Percentiles rank a stretch among this genome's conserved stretches.
phyloP scores from a whole-genome alignment of 2,329 filamentous ascomycete species.

The Emericellopsis cladophorae region DNA sequence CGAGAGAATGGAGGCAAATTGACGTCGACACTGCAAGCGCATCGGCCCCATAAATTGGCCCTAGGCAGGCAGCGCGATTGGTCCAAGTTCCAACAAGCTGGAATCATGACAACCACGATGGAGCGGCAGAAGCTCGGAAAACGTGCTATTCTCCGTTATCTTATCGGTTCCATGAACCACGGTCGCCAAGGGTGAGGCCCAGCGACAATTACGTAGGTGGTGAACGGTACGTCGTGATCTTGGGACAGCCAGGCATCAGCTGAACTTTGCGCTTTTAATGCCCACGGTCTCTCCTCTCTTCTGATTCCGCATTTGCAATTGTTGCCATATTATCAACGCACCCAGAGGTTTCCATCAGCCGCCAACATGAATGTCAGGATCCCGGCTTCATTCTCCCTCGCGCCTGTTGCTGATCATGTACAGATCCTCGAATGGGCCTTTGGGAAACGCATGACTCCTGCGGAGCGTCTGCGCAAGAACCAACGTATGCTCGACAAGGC shows the following conservation, averaged over 20 bases:
- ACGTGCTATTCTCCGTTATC: slow-evolving; percentile 9
- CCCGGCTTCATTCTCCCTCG: slow-evolving; percentile 4
- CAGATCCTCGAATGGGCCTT: slow-evolving; percentile 98
- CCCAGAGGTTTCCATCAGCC: background rate
- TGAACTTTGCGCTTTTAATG: no score
- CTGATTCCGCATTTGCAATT: background rate
- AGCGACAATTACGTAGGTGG: slow-evolving; percentile 7
- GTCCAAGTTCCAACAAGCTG: background rate
- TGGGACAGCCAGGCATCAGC: slow-evolving; percentile 5
- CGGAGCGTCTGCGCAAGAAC: slow-evolving; percentile 82
- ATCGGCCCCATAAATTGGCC: background rate
- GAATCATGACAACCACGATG: background rate
- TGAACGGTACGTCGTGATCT: background rate
- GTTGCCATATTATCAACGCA: background rate
- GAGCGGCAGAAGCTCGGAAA: slow-evolving; percentile 11
- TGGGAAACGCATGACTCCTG: slow-evolving; percentile 96
- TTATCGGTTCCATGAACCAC: slow-evolving; percentile 8
- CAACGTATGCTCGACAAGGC: slow-evolving; percentile 96
- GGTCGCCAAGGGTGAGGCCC: slow-evolving; percentile 2
- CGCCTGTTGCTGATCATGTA: slow-evolving; percentile 8
- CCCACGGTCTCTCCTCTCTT: background rate
- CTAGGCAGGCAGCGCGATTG: slow-evolving; percentile 12
- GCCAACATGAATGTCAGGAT: slow-evolving; percentile 43
- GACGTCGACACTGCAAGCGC: slow-evolving; percentile 11
- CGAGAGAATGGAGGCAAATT: slow-evolving; percentile 15